Evolutionary conservation across 2,329 filamentous ascomycete species (phyloP).

Genomic region (Magnaporthales sp.): DNA sequence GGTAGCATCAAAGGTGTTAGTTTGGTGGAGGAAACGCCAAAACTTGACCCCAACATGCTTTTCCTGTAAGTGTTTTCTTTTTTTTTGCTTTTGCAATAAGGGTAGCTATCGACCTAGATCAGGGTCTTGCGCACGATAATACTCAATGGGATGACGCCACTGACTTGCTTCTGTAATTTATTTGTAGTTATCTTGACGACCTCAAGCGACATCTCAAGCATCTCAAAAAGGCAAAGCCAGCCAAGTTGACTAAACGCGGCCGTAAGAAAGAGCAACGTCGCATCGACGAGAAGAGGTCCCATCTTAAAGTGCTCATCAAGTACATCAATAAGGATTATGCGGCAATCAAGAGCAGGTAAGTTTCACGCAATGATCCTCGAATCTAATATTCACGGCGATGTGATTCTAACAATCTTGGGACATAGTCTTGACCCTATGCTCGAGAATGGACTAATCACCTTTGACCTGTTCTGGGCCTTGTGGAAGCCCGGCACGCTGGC

Average conservation of each 20-base stretch:
- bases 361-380: neutral
- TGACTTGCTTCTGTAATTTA: conserved; percentile 7
- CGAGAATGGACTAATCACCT: conserved; percentile 76
- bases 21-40: conserved; percentile 70
- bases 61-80: conserved; percentile 41
- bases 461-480: conserved; percentile 79
- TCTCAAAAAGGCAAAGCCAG: conserved; percentile 48
- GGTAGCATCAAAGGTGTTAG: conserved; percentile 71
- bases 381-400: neutral
- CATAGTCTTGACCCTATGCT: conserved; percentile 68
- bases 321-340: conserved; percentile 59
- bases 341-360: conserved; percentile 56
- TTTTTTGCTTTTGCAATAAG: too few relatives aligned
- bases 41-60: conserved; percentile 61
- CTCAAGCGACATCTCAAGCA: conserved; percentile 56
- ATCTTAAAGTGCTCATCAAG: conserved; percentile 52
- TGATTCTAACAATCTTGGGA: neutral
- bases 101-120: too few relatives aligned
- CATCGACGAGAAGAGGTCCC: conserved; percentile 47
- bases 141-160: neutral
- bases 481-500: conserved; percentile 81
- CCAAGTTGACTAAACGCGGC: conserved; percentile 40
- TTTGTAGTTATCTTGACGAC: conserved; percentile 63
- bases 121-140: neutral
- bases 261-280: conserved; percentile 53